These are phyloP conservation scores for Candida ponderosae DNA, from an alignment of 805 yeast genomes.

Conservation along the genomic window DNA sequence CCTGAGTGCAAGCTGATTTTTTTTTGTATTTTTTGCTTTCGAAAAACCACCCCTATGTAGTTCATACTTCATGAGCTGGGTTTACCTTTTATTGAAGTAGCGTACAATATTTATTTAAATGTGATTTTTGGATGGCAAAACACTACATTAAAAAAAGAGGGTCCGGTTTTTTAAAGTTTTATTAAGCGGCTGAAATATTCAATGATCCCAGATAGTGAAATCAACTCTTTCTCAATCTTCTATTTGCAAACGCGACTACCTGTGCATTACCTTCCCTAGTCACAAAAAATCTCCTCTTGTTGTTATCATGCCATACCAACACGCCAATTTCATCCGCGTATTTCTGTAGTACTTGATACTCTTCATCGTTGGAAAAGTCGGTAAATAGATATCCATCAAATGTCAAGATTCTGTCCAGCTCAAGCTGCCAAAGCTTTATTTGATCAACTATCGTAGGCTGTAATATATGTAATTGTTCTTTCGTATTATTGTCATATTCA, in stretches of 20 bases:
- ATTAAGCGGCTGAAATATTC: too few relatives aligned
- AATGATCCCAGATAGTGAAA: too few relatives aligned
- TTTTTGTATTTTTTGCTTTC: slow-evolving; percentile 20
- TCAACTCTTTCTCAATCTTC: slow-evolving; percentile 34
- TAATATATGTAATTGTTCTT: slow-evolving; percentile 50
- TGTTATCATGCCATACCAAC: slow-evolving; percentile 75
- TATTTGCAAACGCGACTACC: slow-evolving; percentile 83
- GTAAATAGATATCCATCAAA: slow-evolving; percentile 83
- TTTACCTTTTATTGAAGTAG: too few relatives aligned
- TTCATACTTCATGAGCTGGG: too few relatives aligned
- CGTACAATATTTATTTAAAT: too few relatives aligned
- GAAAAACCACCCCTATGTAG: too few relatives aligned
- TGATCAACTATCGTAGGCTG: slow-evolving; percentile 99
- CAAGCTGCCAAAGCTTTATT: slow-evolving; percentile 92
- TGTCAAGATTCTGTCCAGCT: slow-evolving; percentile 83
- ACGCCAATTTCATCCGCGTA: slow-evolving; percentile 93
- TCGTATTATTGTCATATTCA: slow-evolving; percentile 43
- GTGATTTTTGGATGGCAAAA: too few relatives aligned
- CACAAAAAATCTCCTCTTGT: slow-evolving; percentile 70
- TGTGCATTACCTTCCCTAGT: slow-evolving; percentile 81
- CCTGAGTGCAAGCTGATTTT: slow-evolving; percentile 78
- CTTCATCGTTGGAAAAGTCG: slow-evolving; percentile 72
- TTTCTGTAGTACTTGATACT: slow-evolving; percentile 60
- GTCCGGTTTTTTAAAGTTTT: too few relatives aligned
- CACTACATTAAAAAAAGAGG: too few relatives aligned